These are phyloP conservation scores for Penicillium coffeae DNA, from an alignment of 495 filamentous ascomycete genomes.

Conservation along the genomic window DNA sequence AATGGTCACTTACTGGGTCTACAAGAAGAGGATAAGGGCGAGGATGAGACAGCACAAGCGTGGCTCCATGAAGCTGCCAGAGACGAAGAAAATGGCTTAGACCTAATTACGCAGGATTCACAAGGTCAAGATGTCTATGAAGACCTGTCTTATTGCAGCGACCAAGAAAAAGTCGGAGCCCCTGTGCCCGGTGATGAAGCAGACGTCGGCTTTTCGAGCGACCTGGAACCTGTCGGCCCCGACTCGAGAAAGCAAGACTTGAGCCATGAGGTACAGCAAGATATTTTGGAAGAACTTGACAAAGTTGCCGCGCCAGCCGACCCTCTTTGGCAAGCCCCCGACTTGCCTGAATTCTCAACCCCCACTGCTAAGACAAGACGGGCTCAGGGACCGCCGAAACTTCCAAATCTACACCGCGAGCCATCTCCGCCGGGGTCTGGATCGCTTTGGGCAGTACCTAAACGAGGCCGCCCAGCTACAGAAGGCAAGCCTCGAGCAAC, in stretches of 20 bases:
- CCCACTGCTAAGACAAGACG: constrained; percentile 24
- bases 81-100: background rate
- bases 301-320: constrained; percentile 10
- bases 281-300: constrained; percentile 1
- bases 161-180: background rate
- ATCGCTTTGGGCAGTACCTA: constrained; percentile 38
- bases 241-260: background rate
- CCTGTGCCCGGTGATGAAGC: background rate
- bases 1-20: constrained; percentile 75
- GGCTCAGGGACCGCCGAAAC: constrained; percentile 12
- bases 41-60: constrained; percentile 15
- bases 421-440: constrained; percentile 36
- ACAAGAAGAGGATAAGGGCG: constrained; percentile 47
- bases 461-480: constrained; percentile 20
- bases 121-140: background rate
- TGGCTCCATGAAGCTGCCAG: constrained; percentile 14
- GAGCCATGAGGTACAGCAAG: background rate
- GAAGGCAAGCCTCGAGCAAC: constrained; percentile 21
- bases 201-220: background rate
- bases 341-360: constrained; percentile 35
- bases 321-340: constrained; percentile 39
- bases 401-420: constrained; percentile 12
- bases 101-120: background rate
- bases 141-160: background rate
- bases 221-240: background rate